Conservation (phyloP, 805 yeast species). For the Helenozyma rhizophorensis region DNA sequence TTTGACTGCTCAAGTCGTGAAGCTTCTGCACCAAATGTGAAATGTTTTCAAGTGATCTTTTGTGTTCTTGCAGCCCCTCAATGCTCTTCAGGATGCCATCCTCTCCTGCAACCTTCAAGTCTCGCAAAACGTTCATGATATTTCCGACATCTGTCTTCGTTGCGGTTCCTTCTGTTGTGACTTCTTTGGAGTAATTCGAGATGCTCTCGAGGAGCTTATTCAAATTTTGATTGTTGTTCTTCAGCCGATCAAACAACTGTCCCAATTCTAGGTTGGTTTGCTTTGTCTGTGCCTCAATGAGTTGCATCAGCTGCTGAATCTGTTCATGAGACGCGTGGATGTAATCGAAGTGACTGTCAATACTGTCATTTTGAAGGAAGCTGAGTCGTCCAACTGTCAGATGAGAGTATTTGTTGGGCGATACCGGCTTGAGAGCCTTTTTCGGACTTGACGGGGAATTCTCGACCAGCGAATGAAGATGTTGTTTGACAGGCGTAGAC, state of each 20-base stretch:
- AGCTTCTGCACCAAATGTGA: no score
- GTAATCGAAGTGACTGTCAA: slow-evolving; percentile 30
- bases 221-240: slow-evolving; percentile 36
- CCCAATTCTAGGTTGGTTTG: slow-evolving; percentile 34
- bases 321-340: slow-evolving; percentile 24
- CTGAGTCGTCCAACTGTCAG: slow-evolving; percentile 21
- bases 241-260: slow-evolving; percentile 36
- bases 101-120: no score
- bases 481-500: no score
- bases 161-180: slow-evolving; percentile 32
- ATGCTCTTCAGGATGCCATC: no score
- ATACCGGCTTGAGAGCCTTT: slow-evolving; percentile 17
- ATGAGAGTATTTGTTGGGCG: slow-evolving; percentile 21
- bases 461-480: background rate
- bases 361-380: slow-evolving; percentile 29
- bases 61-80: no score
- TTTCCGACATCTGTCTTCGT: slow-evolving; percentile 27
- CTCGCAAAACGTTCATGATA: slow-evolving; percentile 18
- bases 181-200: slow-evolving; percentile 31
- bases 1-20: no score
- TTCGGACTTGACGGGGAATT: slow-evolving; percentile 2
- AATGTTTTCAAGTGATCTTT: no score
- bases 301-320: slow-evolving; percentile 25
- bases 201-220: slow-evolving; percentile 31
- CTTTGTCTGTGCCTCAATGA: slow-evolving; percentile 29